Conservation (phyloP, 2,329 filamentous ascomycete species). For the Ophiognomonia clavigignenti-juglandacearum region DNA sequence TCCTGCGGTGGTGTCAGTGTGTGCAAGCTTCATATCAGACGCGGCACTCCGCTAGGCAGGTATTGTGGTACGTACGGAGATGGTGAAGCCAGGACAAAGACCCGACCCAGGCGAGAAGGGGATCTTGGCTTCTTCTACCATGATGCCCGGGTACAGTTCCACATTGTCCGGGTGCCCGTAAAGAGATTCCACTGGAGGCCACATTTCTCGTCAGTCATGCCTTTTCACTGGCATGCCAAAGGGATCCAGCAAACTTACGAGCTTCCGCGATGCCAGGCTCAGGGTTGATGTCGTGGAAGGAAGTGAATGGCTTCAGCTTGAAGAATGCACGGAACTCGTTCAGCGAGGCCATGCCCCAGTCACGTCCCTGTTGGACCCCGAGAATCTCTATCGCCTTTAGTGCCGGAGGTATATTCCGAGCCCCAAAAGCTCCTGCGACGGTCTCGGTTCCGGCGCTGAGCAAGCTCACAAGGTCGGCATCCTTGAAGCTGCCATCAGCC, state of each 20-base stretch:
- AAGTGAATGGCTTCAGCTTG: slow-evolving; percentile 49
- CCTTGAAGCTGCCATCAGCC: slow-evolving; percentile 46
- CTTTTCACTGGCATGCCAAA: background rate
- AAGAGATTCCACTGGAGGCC: slow-evolving; percentile 41
- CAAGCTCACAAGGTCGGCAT: slow-evolving; percentile 52
- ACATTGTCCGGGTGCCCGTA: slow-evolving; percentile 63
- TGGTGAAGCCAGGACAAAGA: slow-evolving; percentile 6
- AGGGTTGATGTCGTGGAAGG: slow-evolving; percentile 54
- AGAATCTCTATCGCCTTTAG: slow-evolving; percentile 59
- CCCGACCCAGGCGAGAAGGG: slow-evolving; percentile 1
- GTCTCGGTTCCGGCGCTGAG: slow-evolving; percentile 57
- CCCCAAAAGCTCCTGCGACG: slow-evolving; percentile 54
- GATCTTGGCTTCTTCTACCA: slow-evolving; percentile 31
- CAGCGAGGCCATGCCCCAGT: slow-evolving; percentile 56
- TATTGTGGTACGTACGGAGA: background rate
- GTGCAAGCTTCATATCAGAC: background rate
- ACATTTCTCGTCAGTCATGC: background rate
- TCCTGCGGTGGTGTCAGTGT: background rate
- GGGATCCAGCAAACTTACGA: slow-evolving; percentile 12
- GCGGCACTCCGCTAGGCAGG: background rate
- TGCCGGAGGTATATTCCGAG: slow-evolving; percentile 52
- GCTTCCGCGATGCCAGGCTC: slow-evolving; percentile 50
- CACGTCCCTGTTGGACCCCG: slow-evolving; percentile 58
- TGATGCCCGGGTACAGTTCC: slow-evolving; percentile 64
- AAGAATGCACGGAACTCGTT: slow-evolving; percentile 65